phyloP scores from a whole-genome alignment of 495 filamentous ascomycete genomes.

The Chaetomium cochliodes region DNA sequence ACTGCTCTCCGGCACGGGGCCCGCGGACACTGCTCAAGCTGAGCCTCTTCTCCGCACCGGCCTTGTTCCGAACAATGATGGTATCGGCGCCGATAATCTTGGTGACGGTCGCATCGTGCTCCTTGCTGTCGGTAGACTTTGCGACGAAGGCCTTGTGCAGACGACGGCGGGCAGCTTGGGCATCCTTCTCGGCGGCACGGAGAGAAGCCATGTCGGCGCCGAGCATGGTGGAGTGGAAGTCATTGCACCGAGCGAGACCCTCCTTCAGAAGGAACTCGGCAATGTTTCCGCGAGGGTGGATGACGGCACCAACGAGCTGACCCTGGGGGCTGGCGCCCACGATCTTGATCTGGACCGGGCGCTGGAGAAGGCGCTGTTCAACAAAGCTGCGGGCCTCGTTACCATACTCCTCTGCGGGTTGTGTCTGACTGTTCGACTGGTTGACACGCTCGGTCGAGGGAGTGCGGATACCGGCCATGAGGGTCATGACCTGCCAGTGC shows the following conservation, averaged over 20 bases:
- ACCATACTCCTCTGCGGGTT: conserved; percentile 82
- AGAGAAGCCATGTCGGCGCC: conserved; percentile 81
- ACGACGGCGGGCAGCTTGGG: conserved; percentile 69
- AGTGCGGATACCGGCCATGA: conserved; percentile 86
- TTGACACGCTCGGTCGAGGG: conserved; percentile 81
- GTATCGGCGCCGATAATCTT: conserved; percentile 89
- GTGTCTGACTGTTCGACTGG: conserved; percentile 69
- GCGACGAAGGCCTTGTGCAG: conserved; percentile 76
- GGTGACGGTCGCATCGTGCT: conserved; percentile 74
- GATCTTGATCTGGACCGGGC: conserved; percentile 74
- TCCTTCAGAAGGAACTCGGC: conserved; percentile 82
- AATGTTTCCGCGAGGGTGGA: conserved; percentile 89
- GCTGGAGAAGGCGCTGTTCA: conserved; percentile 79
- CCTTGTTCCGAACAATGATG: conserved; percentile 77
- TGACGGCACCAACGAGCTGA: conserved; percentile 74
- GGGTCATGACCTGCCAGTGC: conserved; percentile 76
- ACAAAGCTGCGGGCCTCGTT: conserved; percentile 83
- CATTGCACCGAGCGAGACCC: conserved; percentile 86
- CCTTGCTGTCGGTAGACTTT: conserved; percentile 54
- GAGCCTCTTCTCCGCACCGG: conserved; percentile 81
- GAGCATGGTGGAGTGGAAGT: conserved; percentile 88
- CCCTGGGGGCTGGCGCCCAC: conserved; percentile 84
- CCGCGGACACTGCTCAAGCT: conserved; percentile 90
- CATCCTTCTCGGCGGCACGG: conserved; percentile 82
- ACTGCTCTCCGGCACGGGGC: conserved; percentile 61